Evolutionary conservation across 805 yeast genomes (phyloP).

Genomic region (Metschnikowia chrysomelidarum): DNA sequence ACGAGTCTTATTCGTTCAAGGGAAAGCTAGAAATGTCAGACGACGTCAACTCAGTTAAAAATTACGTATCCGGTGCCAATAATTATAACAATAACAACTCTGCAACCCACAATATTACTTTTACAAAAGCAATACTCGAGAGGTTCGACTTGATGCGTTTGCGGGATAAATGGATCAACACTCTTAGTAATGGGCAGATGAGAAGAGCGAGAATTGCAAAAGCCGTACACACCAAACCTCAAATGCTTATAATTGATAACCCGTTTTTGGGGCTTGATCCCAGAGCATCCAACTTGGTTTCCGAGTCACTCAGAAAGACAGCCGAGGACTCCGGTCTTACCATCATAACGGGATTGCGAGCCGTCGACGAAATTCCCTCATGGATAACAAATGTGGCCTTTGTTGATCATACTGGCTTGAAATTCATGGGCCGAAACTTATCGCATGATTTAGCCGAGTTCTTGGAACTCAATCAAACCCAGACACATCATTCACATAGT

Average conservation of each 20-base stretch:
- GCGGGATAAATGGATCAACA: conserved; percentile 74
- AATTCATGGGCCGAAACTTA: conserved; percentile 45
- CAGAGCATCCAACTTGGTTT: conserved; percentile 57
- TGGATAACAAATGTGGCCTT: conserved; percentile 78
- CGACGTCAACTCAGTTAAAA: conserved; percentile 61
- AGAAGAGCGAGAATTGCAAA: conserved; percentile 86
- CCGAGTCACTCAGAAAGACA: conserved; percentile 44
- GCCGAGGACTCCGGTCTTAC: conserved; percentile 44
- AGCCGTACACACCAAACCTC: conserved; percentile 64
- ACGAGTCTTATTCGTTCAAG: conserved; percentile 68
- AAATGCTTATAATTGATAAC: conserved; percentile 75
- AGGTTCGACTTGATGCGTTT: conserved; percentile 56
- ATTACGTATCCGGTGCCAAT: conserved; percentile 56
- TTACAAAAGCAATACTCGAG: conserved; percentile 44
- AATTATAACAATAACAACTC: conserved; percentile 43
- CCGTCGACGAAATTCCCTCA: conserved; percentile 70
- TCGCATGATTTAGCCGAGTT: not conserved
- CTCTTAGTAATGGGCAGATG: conserved; percentile 90
- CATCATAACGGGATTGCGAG: conserved; percentile 71
- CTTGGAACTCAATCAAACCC: not conserved
- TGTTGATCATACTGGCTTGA: conserved; percentile 51
- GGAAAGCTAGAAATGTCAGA: conserved; percentile 58
- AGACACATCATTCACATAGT: not conserved
- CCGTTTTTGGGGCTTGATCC: conserved; percentile 93
- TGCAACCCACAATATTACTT: conserved; percentile 27